Conservation (phyloP, 108 stramenopile species). For the Bacterosira constricta region DNA sequence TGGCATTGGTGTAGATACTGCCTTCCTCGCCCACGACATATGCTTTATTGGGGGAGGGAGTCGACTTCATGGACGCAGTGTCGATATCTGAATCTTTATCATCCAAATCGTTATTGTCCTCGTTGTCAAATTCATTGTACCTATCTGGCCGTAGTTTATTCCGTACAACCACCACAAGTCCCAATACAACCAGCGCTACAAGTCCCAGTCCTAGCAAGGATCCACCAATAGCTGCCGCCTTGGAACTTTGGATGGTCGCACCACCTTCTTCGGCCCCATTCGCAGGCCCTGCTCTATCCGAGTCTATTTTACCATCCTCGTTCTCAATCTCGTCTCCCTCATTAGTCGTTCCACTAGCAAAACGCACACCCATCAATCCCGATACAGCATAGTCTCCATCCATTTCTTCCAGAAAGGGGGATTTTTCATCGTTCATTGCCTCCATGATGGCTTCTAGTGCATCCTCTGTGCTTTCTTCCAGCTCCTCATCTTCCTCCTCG, state of each 20-base stretch:
- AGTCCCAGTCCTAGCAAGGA: neutral
- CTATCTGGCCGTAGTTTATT: too few relatives aligned
- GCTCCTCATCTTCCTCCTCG: too few relatives aligned
- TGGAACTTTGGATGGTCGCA: neutral
- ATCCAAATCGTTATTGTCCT: neutral
- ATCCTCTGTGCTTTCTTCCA: neutral
- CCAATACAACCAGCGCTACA: neutral
- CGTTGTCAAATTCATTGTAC: neutral
- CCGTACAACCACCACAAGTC: neutral
- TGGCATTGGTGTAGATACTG: neutral
- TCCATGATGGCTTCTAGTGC: neutral
- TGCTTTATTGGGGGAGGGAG: conserved; percentile 1
- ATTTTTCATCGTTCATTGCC: neutral
- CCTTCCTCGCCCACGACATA: conserved; percentile 15
- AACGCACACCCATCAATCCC: neutral
- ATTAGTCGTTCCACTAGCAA: neutral
- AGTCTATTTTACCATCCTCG: neutral
- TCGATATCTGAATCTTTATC: neutral
- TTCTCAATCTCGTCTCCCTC: neutral
- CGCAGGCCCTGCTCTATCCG: neutral
- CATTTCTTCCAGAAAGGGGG: neutral
- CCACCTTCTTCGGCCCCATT: neutral
- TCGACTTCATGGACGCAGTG: neutral
- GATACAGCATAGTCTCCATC: neutral
- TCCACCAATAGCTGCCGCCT: neutral